A percentile compares a stretch with the other conserved stretches of the same genome.
phyloP scores from a whole-genome alignment of 108 stramenopile species.

The Mediolabrus comicus region DNA sequence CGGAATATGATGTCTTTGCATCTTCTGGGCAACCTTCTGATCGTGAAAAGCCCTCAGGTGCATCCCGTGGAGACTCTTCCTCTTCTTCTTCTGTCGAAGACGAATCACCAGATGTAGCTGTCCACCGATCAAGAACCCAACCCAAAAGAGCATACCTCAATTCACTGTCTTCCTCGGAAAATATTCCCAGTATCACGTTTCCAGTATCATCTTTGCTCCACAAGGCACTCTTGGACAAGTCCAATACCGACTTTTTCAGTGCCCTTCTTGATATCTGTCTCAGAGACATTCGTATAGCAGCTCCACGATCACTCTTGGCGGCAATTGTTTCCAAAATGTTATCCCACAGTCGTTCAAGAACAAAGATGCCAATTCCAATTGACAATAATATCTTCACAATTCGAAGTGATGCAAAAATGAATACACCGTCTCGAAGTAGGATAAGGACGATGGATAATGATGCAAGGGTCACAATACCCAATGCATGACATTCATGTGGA shows the following conservation, averaged over 20 bases:
- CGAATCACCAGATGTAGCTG: slow-evolving; percentile 5
- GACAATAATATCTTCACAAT: slow-evolving; percentile 7
- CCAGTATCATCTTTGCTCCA: slow-evolving; percentile 15
- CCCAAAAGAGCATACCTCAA: slow-evolving; percentile 30
- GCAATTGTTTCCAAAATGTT: neutral
- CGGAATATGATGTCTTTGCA: neutral
- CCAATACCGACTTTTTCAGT: slow-evolving; percentile 25
- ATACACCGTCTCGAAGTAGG: slow-evolving; percentile 1
- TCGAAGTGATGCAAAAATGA: slow-evolving; percentile 1
- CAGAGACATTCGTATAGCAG: slow-evolving; percentile 3
- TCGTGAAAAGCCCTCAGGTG: neutral
- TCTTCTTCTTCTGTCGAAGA: neutral
- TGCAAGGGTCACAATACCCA: slow-evolving; percentile 17
- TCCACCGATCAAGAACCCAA: slow-evolving; percentile 38
- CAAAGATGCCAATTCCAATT: slow-evolving; percentile 15
- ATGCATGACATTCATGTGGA: slow-evolving; percentile 18
- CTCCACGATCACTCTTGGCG: neutral
- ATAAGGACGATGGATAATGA: neutral
- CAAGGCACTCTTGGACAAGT: slow-evolving; percentile 24
- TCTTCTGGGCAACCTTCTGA: too few species aligned
- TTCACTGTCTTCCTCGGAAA: slow-evolving; percentile 31
- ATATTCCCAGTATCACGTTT: slow-evolving; percentile 4
- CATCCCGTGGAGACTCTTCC: neutral
- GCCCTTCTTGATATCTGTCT: slow-evolving; percentile 13
- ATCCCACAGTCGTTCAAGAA: slow-evolving; percentile 5